phyloP scores from a whole-genome alignment of 2,329 filamentous ascomycete genomes.

The Penicillium polonicum region DNA sequence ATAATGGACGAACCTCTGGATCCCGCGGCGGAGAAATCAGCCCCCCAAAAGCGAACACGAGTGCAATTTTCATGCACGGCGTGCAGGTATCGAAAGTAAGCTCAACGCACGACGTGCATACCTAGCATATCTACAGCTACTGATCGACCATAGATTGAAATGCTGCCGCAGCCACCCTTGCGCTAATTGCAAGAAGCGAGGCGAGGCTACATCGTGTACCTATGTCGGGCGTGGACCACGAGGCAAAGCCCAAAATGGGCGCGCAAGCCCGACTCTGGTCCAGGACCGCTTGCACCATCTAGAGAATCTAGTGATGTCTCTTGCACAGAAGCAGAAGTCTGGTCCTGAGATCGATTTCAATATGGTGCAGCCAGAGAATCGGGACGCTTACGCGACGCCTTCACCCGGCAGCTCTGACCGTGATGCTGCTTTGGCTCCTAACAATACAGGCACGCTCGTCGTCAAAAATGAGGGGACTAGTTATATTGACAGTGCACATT shows the following conservation, averaged over 20 bases:
- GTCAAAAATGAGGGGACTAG: slow-evolving; percentile 34
- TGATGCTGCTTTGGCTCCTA: slow-evolving; percentile 15
- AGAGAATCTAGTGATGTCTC: slow-evolving; percentile 38
- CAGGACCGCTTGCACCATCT: slow-evolving; percentile 40
- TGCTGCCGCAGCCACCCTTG: slow-evolving; percentile 39
- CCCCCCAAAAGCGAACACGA: slow-evolving; percentile 33
- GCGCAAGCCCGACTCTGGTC: slow-evolving; percentile 30
- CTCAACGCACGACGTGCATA: slow-evolving; percentile 1
- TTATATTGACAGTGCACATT: slow-evolving; percentile 40
- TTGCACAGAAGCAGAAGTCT: slow-evolving; percentile 31
- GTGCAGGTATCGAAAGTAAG: slow-evolving; percentile 39
- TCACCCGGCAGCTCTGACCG: slow-evolving; percentile 7
- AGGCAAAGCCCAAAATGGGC: slow-evolving; percentile 29
- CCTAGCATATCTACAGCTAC: background rate
- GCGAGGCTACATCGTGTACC: slow-evolving; percentile 33
- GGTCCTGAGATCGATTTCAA: slow-evolving; percentile 12
- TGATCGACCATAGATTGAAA: slow-evolving; percentile 30
- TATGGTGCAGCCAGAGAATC: slow-evolving; percentile 6
- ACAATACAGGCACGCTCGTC: slow-evolving; percentile 33
- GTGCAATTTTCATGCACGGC: slow-evolving; percentile 43
- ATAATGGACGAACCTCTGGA: slow-evolving; percentile 2
- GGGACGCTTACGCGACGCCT: slow-evolving; percentile 12
- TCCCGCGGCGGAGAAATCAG: background rate
- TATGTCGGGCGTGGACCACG: slow-evolving; percentile 38
- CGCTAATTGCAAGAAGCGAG: slow-evolving; percentile 35